A percentile compares a stretch with the other conserved stretches of the same genome.
phyloP scores from a whole-genome alignment of 2,329 filamentous ascomycete genomes.

The Pseudocercospora fuligena region DNA sequence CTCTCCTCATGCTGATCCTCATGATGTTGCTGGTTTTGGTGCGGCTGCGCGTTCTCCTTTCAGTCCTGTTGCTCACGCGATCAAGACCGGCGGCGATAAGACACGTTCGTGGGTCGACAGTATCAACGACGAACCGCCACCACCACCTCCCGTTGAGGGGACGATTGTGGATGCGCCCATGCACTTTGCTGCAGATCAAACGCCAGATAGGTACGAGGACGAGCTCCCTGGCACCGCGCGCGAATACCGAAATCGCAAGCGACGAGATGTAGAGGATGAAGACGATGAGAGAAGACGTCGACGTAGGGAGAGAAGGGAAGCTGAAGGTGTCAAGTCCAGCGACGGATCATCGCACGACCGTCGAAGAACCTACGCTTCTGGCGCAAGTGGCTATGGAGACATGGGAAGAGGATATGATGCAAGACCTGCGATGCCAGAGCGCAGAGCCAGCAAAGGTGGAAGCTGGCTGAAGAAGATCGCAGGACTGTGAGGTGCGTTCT shows the following conservation, averaged over 20 bases:
- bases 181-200: constrained; percentile 36
- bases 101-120: constrained; percentile 56
- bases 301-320: constrained; percentile 28
- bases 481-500: constrained; percentile 23
- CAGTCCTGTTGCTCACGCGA: constrained; percentile 35
- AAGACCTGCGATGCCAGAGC: constrained; percentile 41
- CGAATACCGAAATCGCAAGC: constrained; percentile 36
- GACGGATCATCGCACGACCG: constrained; percentile 41
- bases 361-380: constrained; percentile 37
- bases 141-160: constrained; percentile 51
- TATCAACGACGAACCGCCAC: constrained; percentile 52
- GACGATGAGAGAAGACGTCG: constrained; percentile 31
- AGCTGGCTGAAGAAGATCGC: constrained; percentile 56
- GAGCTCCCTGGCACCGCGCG: constrained; percentile 37
- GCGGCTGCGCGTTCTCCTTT: constrained; percentile 19
- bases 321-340: constrained; percentile 35
- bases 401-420: constrained; percentile 47
- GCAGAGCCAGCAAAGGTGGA: constrained; percentile 43
- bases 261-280: constrained; percentile 31
- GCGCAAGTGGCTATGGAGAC: constrained; percentile 38
- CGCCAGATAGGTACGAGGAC: constrained; percentile 32
- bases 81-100: constrained; percentile 49
- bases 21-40: constrained; percentile 12
- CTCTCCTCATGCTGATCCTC: constrained; percentile 23
- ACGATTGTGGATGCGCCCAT: constrained; percentile 52